A percentile compares a stretch with the other conserved stretches of the same genome.
Evolutionary conservation across 1,139 yeast genomes (phyloP).

Genomic region (Taphrina deformans): DNA sequence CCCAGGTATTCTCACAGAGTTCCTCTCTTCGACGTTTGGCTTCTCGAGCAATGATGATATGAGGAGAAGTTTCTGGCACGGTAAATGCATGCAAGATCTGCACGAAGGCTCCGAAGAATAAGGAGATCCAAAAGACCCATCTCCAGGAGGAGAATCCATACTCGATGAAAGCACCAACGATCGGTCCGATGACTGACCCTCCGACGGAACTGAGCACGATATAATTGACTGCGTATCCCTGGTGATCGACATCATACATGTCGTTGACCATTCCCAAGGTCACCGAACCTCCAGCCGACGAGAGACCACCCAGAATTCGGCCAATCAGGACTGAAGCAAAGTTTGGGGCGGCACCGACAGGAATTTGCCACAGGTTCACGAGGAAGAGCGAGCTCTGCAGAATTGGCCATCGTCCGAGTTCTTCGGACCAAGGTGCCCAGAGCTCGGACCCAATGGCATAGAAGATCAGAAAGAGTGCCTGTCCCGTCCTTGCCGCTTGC

Average conservation of each 20-base stretch:
- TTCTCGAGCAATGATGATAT: slow-evolving; percentile 46
- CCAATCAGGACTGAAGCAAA: slow-evolving; percentile 46
- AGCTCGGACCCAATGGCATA: slow-evolving; percentile 50
- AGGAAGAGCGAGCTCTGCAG: slow-evolving; percentile 47
- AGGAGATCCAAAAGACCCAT: slow-evolving; percentile 51
- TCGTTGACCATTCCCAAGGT: slow-evolving; percentile 51
- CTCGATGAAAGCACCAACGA: slow-evolving; percentile 48
- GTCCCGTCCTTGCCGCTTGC: slow-evolving; percentile 47
- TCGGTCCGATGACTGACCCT: slow-evolving; percentile 49
- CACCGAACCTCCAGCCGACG: slow-evolving; percentile 50
- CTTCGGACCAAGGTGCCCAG: slow-evolving; percentile 52
- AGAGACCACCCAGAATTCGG: slow-evolving; percentile 44
- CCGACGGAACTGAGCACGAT: slow-evolving; percentile 50
- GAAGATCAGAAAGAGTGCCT: slow-evolving; percentile 47
- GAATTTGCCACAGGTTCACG: slow-evolving; percentile 49
- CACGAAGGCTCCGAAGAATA: slow-evolving; percentile 48
- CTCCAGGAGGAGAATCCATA: slow-evolving; percentile 43
- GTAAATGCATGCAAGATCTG: slow-evolving; percentile 46
- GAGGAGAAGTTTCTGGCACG: slow-evolving; percentile 47
- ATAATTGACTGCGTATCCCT: slow-evolving; percentile 49
- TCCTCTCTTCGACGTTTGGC: slow-evolving; percentile 47
- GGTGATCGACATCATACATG: slow-evolving; percentile 49
- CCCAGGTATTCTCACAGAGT: slow-evolving; percentile 45
- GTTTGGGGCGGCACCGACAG: slow-evolving; percentile 48
- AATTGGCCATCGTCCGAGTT: slow-evolving; percentile 49